Conservation (phyloP, 306 rosid genomes). For the Prunus armeniaca region DNA sequence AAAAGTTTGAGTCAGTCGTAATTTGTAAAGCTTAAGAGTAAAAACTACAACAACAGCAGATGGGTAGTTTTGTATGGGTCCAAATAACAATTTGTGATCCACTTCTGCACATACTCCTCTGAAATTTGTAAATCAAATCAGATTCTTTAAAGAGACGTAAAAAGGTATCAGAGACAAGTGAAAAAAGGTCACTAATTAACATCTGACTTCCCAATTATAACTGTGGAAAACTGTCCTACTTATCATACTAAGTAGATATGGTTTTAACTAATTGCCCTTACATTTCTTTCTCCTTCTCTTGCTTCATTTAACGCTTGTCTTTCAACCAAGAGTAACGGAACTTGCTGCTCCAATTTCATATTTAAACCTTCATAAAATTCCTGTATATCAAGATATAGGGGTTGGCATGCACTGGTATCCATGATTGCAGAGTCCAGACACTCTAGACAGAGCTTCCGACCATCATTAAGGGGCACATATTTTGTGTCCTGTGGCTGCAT, state of each 20-base stretch:
- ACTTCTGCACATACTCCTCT: no score
- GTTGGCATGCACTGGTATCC: constrained; percentile 85
- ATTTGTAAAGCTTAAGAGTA: not conserved
- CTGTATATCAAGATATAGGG: constrained; percentile 77
- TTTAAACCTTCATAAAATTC: constrained; percentile 76
- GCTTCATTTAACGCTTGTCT: constrained; percentile 98
- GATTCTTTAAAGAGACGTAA: no score
- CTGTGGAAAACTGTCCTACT: constrained; percentile 1
- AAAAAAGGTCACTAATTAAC: not conserved
- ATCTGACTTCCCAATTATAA: constrained; percentile 8
- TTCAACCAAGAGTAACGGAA: constrained; percentile 95
- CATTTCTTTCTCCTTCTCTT: constrained; percentile 93
- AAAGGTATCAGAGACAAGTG: not conserved
- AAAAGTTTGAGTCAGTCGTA: not conserved
- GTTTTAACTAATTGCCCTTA: constrained; percentile 43
- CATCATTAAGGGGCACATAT: constrained; percentile 72
- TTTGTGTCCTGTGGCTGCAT: constrained; percentile 70
- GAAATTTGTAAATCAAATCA: no score
- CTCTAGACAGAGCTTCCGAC: constrained; percentile 93
- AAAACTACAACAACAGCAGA: not conserved
- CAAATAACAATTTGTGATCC: no score
- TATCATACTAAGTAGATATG: constrained; percentile 11
- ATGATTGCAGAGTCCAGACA: constrained; percentile 92
- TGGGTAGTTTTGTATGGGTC: not conserved
- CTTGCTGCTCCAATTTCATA: constrained; percentile 88